Evolutionary conservation across 228 moss, liverwort and hornwort genomes (phyloP).

Genomic region (Sphagnum fallax): DNA sequence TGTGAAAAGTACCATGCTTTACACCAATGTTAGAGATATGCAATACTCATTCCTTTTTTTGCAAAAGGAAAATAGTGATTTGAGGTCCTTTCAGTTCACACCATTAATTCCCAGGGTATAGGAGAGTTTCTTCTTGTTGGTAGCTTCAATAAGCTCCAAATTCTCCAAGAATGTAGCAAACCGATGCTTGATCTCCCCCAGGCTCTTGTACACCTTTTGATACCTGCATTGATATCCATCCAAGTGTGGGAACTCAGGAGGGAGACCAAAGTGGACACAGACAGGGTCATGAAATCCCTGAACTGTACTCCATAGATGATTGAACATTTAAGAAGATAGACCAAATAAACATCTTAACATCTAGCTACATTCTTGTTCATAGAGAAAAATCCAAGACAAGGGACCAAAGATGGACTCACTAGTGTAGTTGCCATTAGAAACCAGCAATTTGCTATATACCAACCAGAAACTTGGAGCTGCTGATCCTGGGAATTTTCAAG

Average conservation of each 20-base stretch:
- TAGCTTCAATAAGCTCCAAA: constrained; percentile 69
- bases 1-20: too few relatives aligned
- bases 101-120: constrained; percentile 89
- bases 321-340: not conserved
- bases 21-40: too few relatives aligned
- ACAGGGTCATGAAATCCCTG: not conserved
- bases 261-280: constrained; percentile 1
- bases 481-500: too few relatives aligned
- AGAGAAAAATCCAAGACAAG: not conserved
- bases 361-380: not conserved
- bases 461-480: too few relatives aligned
- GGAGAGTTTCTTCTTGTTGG: constrained; percentile 57
- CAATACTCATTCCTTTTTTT: too few relatives aligned
- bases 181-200: constrained; percentile 64
- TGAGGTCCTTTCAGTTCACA: constrained; percentile 11
- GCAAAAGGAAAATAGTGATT: too few relatives aligned
- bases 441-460: too few relatives aligned
- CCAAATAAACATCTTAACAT: not conserved
- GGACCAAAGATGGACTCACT: not conserved
- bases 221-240: constrained; percentile 31
- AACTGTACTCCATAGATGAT: not conserved
- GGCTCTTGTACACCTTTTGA: constrained; percentile 68
- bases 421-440: too few relatives aligned
- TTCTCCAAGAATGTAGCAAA: constrained; percentile 71
- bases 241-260: not conserved